Evolutionary conservation across 768 basidiomycete species (phyloP).

Genomic region (Chalciporus pseudorubinellus): DNA sequence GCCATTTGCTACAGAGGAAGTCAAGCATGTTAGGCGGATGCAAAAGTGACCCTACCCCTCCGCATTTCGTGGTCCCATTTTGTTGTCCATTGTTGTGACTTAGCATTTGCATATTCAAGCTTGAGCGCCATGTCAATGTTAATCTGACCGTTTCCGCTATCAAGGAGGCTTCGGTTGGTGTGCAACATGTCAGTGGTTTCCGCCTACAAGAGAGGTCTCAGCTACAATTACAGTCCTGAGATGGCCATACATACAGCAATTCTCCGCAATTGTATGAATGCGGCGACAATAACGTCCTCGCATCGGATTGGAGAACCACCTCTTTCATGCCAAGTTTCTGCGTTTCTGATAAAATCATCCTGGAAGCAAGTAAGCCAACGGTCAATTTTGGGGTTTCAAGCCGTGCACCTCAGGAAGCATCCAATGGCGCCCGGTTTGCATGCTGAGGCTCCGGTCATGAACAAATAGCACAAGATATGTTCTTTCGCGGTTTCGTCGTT

Average conservation of each 20-base stretch:
- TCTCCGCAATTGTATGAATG: constrained; percentile 73
- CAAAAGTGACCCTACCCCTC: constrained; percentile 44
- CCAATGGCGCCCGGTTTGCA: constrained; percentile 83
- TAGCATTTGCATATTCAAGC: constrained; percentile 67
- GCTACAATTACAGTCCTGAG: not conserved
- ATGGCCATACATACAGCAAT: constrained; percentile 60
- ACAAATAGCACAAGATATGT: constrained; percentile 85
- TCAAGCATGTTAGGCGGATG: constrained; percentile 1
- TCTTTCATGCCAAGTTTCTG: constrained; percentile 68
- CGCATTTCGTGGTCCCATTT: constrained; percentile 74
- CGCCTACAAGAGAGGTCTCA: constrained; percentile 42
- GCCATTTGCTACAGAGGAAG: constrained; percentile 52
- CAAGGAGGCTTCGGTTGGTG: constrained; percentile 44
- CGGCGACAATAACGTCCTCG: constrained; percentile 78
- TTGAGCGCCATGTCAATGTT: constrained; percentile 72
- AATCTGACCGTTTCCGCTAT: constrained; percentile 54
- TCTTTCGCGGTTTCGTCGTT: constrained; percentile 81
- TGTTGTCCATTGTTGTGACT: constrained; percentile 69
- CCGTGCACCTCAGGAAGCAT: constrained; percentile 71
- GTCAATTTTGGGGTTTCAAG: not conserved
- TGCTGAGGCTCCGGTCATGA: constrained; percentile 82
- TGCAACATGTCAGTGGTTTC: constrained; percentile 77
- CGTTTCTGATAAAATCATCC: constrained; percentile 73
- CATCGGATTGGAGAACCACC: constrained; percentile 54
- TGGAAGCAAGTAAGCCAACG: constrained; percentile 20